These are phyloP conservation scores for Triticum monococcum DNA, from an alignment of 176 grass and related monocot genomes.

Conservation along the genomic window DNA sequence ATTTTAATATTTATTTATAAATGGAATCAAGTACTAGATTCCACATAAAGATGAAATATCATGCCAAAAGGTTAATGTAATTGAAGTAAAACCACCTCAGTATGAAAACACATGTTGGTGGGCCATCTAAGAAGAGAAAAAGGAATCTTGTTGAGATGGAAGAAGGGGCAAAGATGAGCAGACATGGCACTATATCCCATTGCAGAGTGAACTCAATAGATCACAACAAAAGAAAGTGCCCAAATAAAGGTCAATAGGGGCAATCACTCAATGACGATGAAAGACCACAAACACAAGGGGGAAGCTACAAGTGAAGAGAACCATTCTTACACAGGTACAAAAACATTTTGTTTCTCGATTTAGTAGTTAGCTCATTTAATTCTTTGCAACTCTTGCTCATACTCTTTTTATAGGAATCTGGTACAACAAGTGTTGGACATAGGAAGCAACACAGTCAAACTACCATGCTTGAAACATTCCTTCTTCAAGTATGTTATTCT, in stretches of 20 bases:
- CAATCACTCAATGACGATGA: neutral
- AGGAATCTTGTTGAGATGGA: neutral
- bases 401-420: too few species aligned
- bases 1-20: too few species aligned
- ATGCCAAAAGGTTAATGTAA: neutral
- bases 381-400: too few species aligned
- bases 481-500: too few species aligned
- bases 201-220: neutral
- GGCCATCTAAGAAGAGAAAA: neutral
- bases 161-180: neutral
- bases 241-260: neutral
- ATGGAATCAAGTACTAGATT: too few species aligned
- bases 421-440: too few species aligned
- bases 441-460: too few species aligned
- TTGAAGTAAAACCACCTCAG: neutral
- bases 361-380: too few species aligned
- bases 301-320: neutral
- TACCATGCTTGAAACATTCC: too few species aligned
- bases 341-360: too few species aligned
- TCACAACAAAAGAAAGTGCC: neutral
- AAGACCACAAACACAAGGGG: neutral
- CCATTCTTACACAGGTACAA: neutral
- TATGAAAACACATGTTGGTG: neutral
- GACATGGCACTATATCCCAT: neutral
- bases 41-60: neutral